Evolutionary conservation across 345 rosid species (phyloP).

Genomic region (Arabidopsis suecica): DNA sequence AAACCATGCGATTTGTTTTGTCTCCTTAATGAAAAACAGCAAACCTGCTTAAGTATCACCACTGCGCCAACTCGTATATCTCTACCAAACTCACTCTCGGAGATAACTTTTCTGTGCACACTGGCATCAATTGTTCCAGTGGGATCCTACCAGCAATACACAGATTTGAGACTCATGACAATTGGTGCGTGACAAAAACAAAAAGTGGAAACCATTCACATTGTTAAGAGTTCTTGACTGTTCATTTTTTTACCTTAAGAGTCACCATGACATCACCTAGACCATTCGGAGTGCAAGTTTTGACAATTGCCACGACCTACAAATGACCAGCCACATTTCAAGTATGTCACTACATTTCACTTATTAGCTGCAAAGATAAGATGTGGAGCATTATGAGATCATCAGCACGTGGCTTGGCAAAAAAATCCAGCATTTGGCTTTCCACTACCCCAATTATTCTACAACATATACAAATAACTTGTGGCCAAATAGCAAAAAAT

Average conservation of each 20-base stretch:
- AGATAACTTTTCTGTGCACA: slow-evolving; percentile 66
- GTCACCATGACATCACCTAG: slow-evolving; percentile 84
- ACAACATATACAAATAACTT: slow-evolving; percentile 12
- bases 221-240: not conserved
- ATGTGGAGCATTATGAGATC: slow-evolving; percentile 4
- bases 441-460: not conserved
- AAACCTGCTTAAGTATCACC: slow-evolving; percentile 72
- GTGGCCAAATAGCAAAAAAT: slow-evolving; percentile 16
- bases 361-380: not conserved
- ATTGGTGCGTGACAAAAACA: slow-evolving; percentile 1
- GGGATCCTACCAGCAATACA: slow-evolving; percentile 66
- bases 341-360: slow-evolving; percentile 11
- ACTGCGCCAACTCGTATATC: slow-evolving; percentile 74
- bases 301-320: slow-evolving; percentile 76
- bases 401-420: slow-evolving; percentile 19
- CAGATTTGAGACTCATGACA: slow-evolving; percentile 1
- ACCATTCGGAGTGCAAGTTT: slow-evolving; percentile 75
- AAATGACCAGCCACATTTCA: slow-evolving; percentile 22
- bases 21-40: slow-evolving; percentile 8
- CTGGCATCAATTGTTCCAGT: slow-evolving; percentile 78
- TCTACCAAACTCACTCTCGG: slow-evolving; percentile 61
- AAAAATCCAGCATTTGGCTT: not conserved
- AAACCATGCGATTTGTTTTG: slow-evolving; percentile 11
- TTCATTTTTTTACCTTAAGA: slow-evolving; percentile 62
- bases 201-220: not conserved